Conservation (phyloP, 768 basidiomycete genomes). For the Hemileccinum impolitum region DNA sequence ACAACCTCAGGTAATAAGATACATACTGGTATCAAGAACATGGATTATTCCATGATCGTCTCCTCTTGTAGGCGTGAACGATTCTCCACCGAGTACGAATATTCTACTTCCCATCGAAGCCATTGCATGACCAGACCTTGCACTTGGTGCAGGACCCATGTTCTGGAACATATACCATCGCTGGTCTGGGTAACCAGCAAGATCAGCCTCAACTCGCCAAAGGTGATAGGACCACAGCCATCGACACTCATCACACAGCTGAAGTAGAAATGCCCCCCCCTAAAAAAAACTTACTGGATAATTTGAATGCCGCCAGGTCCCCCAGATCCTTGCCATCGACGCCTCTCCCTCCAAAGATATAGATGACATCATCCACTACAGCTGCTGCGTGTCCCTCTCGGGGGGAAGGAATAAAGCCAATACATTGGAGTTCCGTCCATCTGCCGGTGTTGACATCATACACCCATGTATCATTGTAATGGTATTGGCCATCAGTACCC, state of each 20-base stretch:
- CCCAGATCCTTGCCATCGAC: constrained; percentile 95
- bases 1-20: background rate
- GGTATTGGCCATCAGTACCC: constrained; percentile 97
- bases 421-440: constrained; percentile 94
- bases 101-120: constrained; percentile 85
- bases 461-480: constrained; percentile 98
- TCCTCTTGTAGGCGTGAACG: constrained; percentile 62
- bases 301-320: constrained; percentile 95
- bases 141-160: constrained; percentile 94
- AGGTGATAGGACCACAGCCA: background rate
- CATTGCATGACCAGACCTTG: constrained; percentile 98
- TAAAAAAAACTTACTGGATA: constrained; percentile 70
- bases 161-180: constrained; percentile 99
- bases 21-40: constrained; percentile 91
- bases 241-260: background rate
- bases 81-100: constrained; percentile 94
- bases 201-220: constrained; percentile 12
- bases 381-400: constrained; percentile 96
- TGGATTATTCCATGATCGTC: constrained; percentile 86
- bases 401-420: constrained; percentile 94
- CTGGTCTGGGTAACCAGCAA: constrained; percentile 56
- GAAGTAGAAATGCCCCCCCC: background rate
- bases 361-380: constrained; percentile 95
- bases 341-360: constrained; percentile 95
- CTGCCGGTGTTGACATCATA: constrained; percentile 76